Percentiles rank a stretch among this genome's conserved stretches.
Conservation (phyloP, 1,284 basidiomycete genomes). For the Bjerkandera adusta region DNA sequence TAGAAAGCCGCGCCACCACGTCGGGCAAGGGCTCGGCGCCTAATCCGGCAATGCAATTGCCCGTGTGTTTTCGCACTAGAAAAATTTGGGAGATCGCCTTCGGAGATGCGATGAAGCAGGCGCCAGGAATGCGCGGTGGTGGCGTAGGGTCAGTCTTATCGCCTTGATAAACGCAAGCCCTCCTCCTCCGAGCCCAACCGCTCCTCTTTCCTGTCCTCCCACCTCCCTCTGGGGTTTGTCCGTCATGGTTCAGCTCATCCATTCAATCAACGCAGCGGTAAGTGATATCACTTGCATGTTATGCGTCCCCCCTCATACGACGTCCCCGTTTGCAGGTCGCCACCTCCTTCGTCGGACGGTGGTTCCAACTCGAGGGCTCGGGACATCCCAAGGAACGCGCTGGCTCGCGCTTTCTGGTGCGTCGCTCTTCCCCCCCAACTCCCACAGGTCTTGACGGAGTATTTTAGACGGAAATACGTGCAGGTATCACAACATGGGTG, state of each 20-base stretch:
- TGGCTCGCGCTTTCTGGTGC: slow-evolving; percentile 73
- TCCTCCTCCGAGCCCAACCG: too few species aligned
- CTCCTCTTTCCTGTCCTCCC: neutral
- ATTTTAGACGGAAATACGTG: slow-evolving; percentile 72
- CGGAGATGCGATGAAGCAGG: too few species aligned
- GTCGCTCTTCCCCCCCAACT: slow-evolving; percentile 24
- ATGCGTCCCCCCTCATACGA: neutral
- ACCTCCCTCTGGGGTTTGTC: too few species aligned
- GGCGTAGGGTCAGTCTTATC: too few species aligned
- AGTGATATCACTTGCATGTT: slow-evolving; percentile 8
- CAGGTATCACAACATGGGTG: slow-evolving; percentile 83
- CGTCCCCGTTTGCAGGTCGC: slow-evolving; percentile 54
- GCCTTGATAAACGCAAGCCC: too few species aligned
- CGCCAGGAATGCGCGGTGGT: too few species aligned
- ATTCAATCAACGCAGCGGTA: slow-evolving; percentile 29
- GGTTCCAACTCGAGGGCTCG: slow-evolving; percentile 84
- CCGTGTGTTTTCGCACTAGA: too few species aligned
- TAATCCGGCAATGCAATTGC: too few species aligned
- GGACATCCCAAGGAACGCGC: slow-evolving; percentile 73
- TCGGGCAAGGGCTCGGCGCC: too few species aligned
- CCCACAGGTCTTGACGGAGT: neutral
- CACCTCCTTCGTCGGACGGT: slow-evolving; percentile 68
- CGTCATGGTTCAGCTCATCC: slow-evolving; percentile 26
- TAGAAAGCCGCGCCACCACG: too few species aligned
- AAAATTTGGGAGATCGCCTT: too few species aligned